Evolutionary conservation across 2,329 filamentous ascomycete genomes (phyloP).

Genomic region (Aspergillus puulaauensis): DNA sequence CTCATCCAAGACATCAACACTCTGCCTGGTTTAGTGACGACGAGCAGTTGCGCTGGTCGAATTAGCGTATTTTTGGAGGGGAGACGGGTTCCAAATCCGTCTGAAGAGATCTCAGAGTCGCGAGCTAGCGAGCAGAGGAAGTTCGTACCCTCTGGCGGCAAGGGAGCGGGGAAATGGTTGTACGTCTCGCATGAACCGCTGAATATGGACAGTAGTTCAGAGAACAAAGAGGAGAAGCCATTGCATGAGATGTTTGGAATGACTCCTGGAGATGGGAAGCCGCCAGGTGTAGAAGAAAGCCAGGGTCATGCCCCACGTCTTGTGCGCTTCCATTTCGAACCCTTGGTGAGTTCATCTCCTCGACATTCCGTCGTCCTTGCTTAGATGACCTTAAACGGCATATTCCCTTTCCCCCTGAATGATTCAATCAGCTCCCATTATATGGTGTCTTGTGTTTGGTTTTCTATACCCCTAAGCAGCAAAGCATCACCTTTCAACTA

Average conservation of each 20-base stretch:
- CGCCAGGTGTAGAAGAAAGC: constrained; percentile 34
- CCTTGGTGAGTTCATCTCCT: constrained; percentile 75
- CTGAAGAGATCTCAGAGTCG: constrained; percentile 11
- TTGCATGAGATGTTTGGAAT: constrained; percentile 46
- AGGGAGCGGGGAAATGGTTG: constrained; percentile 81
- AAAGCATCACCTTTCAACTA: background rate
- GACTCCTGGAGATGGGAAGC: constrained; percentile 30
- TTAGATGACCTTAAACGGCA: background rate
- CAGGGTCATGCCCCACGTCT: constrained; percentile 48
- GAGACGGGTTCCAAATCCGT: constrained; percentile 44
- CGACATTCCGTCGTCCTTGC: background rate
- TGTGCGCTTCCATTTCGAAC: constrained; percentile 89
- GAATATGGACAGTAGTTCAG: constrained; percentile 14
- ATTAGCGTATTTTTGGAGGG: constrained; percentile 89
- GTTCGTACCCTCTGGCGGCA: constrained; percentile 70
- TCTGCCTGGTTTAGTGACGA: constrained; percentile 76
- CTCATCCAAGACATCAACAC: constrained; percentile 78
- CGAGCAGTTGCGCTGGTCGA: constrained; percentile 87
- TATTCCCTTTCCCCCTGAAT: background rate
- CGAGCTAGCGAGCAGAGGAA: constrained; percentile 23
- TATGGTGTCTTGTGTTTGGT: background rate
- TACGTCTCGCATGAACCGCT: constrained; percentile 83
- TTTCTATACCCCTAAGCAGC: background rate
- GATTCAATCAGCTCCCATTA: background rate
- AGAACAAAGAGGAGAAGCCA: constrained; percentile 29